Conservation (phyloP, 164 flowering plant species). For the Taxillus chinensis region DNA sequence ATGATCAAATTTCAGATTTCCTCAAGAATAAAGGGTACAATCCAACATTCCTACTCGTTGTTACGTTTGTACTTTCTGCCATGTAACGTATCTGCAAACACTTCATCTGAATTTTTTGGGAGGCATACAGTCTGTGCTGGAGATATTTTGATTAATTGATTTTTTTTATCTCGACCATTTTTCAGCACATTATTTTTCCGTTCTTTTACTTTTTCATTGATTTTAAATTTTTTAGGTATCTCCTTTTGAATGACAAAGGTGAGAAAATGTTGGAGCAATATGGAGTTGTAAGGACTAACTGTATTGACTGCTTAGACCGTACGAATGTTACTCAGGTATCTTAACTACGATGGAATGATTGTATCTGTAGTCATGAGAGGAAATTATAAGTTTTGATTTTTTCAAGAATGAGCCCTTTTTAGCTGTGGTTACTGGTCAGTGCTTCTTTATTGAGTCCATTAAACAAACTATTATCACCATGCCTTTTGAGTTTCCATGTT, state of each 20-base stretch:
- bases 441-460: too few relatives aligned
- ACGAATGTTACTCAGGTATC: conserved; percentile 92
- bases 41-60: background rate
- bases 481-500: too few relatives aligned
- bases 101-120: background rate
- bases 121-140: background rate
- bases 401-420: too few relatives aligned
- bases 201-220: background rate
- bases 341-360: background rate
- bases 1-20: conserved; percentile 66
- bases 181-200: background rate
- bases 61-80: too few relatives aligned
- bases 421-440: too few relatives aligned
- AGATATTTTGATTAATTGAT: background rate
- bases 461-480: too few relatives aligned
- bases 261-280: conserved; percentile 79
- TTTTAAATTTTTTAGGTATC: conserved; percentile 40
- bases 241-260: conserved; percentile 61
- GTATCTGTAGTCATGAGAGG: too few relatives aligned
- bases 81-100: background rate
- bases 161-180: background rate
- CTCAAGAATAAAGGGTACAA: conserved; percentile 64
- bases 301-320: conserved; percentile 96
- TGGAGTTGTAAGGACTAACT: conserved; percentile 88
- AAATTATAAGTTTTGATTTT: too few relatives aligned